Percentiles rank a stretch among this genome's conserved stretches.
phyloP scores from a whole-genome alignment of 495 filamentous ascomycete genomes.

The Lepidopterella palustris region DNA sequence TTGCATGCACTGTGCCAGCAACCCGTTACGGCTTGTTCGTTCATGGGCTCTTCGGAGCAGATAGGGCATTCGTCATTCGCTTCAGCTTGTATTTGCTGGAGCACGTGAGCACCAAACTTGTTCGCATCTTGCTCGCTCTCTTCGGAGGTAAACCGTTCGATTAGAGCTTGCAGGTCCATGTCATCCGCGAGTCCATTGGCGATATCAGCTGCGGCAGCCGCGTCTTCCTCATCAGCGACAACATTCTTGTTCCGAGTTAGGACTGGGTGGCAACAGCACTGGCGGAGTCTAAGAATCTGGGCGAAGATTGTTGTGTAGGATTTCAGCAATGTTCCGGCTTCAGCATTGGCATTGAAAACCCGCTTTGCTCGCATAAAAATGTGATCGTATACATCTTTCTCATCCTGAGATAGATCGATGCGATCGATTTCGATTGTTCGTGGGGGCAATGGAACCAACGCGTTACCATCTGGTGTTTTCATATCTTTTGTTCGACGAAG shows the following conservation, averaged over 20 bases:
- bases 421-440: constrained; percentile 76
- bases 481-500: constrained; percentile 93
- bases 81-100: constrained; percentile 86
- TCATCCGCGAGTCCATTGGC: constrained; percentile 81
- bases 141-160: constrained; percentile 69
- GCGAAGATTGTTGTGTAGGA: constrained; percentile 95
- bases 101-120: constrained; percentile 72
- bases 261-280: constrained; percentile 89
- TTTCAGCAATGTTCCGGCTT: constrained; percentile 87
- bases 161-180: constrained; percentile 85
- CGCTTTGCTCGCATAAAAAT: constrained; percentile 77
- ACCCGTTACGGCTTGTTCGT: constrained; percentile 83
- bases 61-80: constrained; percentile 86
- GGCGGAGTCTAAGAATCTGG: constrained; percentile 87
- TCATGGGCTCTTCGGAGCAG: constrained; percentile 91
- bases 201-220: constrained; percentile 69
- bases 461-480: constrained; percentile 87
- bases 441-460: constrained; percentile 78
- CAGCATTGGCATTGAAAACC: constrained; percentile 76
- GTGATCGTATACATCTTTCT: constrained; percentile 86
- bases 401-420: constrained; percentile 72
- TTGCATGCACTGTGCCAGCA: constrained; percentile 98
- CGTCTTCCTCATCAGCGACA: constrained; percentile 82
- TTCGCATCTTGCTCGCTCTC: constrained; percentile 60
- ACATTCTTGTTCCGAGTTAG: constrained; percentile 79